Percentiles rank a stretch among this genome's conserved stretches.
These are phyloP conservation scores for Lasiodiplodia citricola DNA, from an alignment of 2,329 filamentous ascomycete species.

Conservation along the genomic window DNA sequence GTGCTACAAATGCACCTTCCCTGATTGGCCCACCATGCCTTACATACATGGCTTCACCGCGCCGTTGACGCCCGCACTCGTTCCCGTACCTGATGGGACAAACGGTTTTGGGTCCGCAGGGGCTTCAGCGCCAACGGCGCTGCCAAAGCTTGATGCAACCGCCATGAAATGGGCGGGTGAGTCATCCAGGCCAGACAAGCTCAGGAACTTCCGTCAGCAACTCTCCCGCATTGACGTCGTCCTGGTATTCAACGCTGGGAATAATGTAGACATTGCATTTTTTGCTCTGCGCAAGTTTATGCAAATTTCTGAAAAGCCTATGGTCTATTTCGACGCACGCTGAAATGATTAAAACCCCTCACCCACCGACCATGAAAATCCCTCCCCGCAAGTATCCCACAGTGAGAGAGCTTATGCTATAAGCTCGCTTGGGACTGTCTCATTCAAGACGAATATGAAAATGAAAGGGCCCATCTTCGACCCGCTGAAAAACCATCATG, in stretches of 20 bases:
- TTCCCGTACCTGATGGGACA: not conserved
- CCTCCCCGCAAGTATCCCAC: not conserved
- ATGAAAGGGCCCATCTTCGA: not conserved
- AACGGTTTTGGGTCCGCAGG: not conserved
- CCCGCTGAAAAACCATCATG: not conserved
- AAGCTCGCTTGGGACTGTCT: not conserved
- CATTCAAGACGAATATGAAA: not conserved
- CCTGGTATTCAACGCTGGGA: not conserved
- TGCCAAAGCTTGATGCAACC: not conserved
- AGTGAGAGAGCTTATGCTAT: not conserved
- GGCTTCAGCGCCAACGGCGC: not conserved
- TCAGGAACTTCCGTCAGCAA: too few relatives aligned
- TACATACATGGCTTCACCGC: not conserved
- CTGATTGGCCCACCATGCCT: not conserved
- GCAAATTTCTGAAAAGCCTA: not conserved
- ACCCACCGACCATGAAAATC: not conserved
- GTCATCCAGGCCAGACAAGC: not conserved
- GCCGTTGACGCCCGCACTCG: slow-evolving; percentile 11
- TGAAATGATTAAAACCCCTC: not conserved
- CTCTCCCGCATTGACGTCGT: too few relatives aligned
- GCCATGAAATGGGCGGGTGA: not conserved
- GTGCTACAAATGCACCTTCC: not conserved
- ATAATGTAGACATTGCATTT: not conserved
- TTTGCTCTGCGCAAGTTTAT: not conserved
- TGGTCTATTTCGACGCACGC: not conserved